Conservation (phyloP, 2,329 filamentous ascomycete species). For the Beauveria caledonica region DNA sequence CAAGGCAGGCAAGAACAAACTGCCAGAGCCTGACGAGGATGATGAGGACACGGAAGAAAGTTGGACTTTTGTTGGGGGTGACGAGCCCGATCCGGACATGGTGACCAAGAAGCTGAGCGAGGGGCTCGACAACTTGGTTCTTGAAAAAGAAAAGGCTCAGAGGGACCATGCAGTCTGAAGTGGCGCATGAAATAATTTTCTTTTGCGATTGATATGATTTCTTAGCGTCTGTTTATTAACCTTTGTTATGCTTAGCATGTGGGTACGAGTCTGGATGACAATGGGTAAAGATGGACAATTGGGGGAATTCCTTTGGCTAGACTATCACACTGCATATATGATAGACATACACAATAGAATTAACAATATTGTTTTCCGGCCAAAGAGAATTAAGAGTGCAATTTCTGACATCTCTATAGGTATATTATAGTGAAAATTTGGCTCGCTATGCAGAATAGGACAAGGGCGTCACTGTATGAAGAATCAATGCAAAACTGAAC, state of each 20-base stretch:
- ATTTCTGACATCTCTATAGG: not conserved
- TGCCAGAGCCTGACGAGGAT: constrained; percentile 31
- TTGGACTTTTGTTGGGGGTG: constrained; percentile 78
- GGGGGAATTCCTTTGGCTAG: constrained; percentile 1
- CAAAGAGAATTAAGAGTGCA: not conserved
- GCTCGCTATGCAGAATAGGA: constrained; percentile 6
- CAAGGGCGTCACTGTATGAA: not conserved
- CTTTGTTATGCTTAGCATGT: not conserved
- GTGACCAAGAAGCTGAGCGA: constrained; percentile 33
- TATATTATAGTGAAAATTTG: not conserved
- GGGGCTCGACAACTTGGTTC: constrained; percentile 20
- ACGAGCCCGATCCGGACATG: constrained; percentile 37
- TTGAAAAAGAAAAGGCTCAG: constrained; percentile 17
- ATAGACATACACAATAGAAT: constrained; percentile 10
- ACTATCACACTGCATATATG: constrained; percentile 5
- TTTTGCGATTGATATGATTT: constrained; percentile 3
- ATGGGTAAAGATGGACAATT: not conserved
- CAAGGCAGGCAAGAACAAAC: constrained; percentile 44
- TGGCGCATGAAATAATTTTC: not conserved
- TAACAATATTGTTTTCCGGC: not conserved
- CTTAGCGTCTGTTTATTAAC: not conserved
- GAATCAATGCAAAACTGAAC: not conserved
- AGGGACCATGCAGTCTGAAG: constrained; percentile 17
- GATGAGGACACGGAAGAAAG: constrained; percentile 63
- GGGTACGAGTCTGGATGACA: not conserved